Base-by-base conservation (phyloP, 345 rosid genomes). In the Linum usitatissimum region DNA sequence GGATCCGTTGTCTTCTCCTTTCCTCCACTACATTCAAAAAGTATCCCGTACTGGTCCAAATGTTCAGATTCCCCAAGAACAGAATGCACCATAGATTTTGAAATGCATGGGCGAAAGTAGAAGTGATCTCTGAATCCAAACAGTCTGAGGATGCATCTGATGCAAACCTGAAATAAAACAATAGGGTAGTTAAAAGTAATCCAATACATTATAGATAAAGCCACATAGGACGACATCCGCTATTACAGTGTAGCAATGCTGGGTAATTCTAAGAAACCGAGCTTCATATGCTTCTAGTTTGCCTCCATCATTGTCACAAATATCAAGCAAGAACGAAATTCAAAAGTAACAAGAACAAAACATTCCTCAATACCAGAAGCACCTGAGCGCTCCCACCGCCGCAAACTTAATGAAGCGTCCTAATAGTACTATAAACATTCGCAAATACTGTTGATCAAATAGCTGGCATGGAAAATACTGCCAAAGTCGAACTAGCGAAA, bases 141-240 rank as follows among this genome's bases (percentile, higher is more conserved):
- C 48, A 92, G 64, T 59, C 98, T 84, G 64, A 85, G 70, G 48
- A 85, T 67, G 81, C 97, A 92, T 77, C 88, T 78, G 66, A 68
- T 62, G 71, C 98, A 91, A 5, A 88, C 85, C 96, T 91, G 64
- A 64, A 72, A 75, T 31, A 74, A 61, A 67, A 51, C 15, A 2
- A 59, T 15, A 18, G 9, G 14, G 30, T 2, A 55, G 28, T 55
- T n/a, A 55, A 19, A 45, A 45, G 17, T 10, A 45, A 15, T 10
- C 15, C 51, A 45, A 45, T 4, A 45, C 17, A 10, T 10, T 2
- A 45, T 45, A 13, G 10, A 0, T 23, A 23, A 23, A 23, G 28
- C 28, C 28, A 45, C 14, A 10, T 2, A 45, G 51, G 17, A 45
- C 51, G 14, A 13, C 38, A 45, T 45, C 10, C 51, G 17, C 51